Evolutionary conservation across 2,329 filamentous ascomycete genomes (phyloP), one percentile per base, ranked within the genome.

Genomic region (Aspergillus viridinutans): DNA sequence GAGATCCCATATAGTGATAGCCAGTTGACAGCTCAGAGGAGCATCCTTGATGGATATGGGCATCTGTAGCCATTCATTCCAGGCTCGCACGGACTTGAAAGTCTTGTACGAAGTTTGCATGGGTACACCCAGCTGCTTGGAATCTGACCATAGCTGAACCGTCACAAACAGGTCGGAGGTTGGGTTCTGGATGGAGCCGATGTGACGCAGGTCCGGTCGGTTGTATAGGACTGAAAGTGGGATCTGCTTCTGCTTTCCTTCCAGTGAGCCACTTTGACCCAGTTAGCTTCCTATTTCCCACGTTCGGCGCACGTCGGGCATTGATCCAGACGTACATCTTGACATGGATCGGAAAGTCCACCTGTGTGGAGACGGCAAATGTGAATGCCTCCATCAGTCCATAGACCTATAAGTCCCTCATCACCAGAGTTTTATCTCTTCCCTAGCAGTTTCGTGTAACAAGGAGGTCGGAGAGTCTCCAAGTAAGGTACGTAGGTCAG

Each of bases 21-120:
- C 92, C 38, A 99, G 82, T 68, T 90, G 89, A 2, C 92, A 86
- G 66, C 91, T 90, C 47, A 87, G 79, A 0, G 94, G 92, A 1
- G 96, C 83, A 57, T 89, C 88, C 60, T 90, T 87, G 73, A 97
- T 94, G 4, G 86, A 83, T 59, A 97, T 86, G 0, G 94, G 93
- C 42, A 99, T 79, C 32, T 88, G 86, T 28, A 99, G 84, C 94
- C 95, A 99, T 78, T 97, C 93, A 71, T 96, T 96, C 94, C 94
- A 97, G 70, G 86, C 86, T 57, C 68, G 65, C 29, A 57, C 85
- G 38, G 83, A 83, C 70, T 92, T 91, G 72, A 99, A 97, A 7
- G 90, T 79, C 70, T 92, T 96, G 77, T 97, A 97, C 25, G 91
- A 84, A 2, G 94, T 99, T 73, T 97, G 93, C 10, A 95, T 84